A percentile compares a stretch with the other conserved stretches of the same genome.
Conservation (phyloP, 148 eudicot species). For the Spergularia marina region DNA sequence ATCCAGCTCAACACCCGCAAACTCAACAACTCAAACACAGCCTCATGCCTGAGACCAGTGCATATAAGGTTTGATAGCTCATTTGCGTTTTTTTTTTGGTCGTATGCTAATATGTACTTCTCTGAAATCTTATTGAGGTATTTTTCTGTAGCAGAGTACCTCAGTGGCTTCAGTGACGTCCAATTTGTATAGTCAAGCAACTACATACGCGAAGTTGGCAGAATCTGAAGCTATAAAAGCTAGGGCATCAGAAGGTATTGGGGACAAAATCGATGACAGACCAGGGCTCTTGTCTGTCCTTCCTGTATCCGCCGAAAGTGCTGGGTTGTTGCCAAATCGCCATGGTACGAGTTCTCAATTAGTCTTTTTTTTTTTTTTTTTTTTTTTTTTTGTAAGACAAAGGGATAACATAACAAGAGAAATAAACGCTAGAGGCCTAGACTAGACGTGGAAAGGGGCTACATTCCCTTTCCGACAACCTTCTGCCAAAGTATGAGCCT, state of each 20-base stretch:
- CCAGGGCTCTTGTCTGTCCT: conserved; percentile 71
- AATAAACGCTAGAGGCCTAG: too few species aligned
- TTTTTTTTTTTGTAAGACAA: too few species aligned
- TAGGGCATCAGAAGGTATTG: conserved; percentile 25
- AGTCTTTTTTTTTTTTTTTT: too few species aligned
- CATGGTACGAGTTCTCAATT: conserved; percentile 41
- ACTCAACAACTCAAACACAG: conserved; percentile 17
- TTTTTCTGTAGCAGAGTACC: conserved; percentile 29
- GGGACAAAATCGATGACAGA: conserved; percentile 46
- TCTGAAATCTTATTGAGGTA: conserved; percentile 13
- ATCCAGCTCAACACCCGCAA: conserved; percentile 15
- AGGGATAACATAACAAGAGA: too few species aligned
- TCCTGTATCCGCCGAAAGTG: conserved; percentile 92
- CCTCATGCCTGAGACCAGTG: conserved; percentile 30
- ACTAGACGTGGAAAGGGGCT: too few species aligned
- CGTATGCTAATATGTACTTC: neutral
- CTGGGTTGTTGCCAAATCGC: conserved; percentile 66
- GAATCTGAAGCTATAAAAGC: conserved; percentile 44
- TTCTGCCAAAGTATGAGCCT: too few species aligned
- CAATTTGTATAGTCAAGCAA: conserved; percentile 68
- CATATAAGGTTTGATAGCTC: conserved; percentile 29
- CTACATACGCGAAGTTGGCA: conserved; percentile 64
- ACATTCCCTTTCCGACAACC: too few species aligned
- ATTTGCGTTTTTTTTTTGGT: neutral
- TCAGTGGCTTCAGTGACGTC: conserved; percentile 38